A percentile compares a stretch with the other conserved stretches of the same genome.
phyloP scores from a whole-genome alignment of 371 early-diverging fungal genomes.

The Apophysomyces elegans region DNA sequence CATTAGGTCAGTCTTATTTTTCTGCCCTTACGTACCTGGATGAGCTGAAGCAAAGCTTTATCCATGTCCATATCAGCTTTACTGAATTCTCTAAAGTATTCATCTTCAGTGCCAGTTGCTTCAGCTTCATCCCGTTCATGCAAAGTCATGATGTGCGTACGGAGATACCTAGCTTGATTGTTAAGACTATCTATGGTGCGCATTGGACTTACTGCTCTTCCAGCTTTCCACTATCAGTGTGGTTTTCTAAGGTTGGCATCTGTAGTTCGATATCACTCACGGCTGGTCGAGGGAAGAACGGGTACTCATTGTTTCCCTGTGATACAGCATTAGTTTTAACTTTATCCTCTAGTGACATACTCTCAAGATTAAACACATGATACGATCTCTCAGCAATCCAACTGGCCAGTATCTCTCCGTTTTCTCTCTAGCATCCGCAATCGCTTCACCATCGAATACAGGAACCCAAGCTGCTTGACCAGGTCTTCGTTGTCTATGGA shows the following conservation, averaged over 20 bases:
- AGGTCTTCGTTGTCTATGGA: constrained; percentile 59
- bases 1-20: too few relatives aligned
- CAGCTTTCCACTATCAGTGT: constrained; percentile 52
- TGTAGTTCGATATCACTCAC: constrained; percentile 73
- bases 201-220: constrained; percentile 61
- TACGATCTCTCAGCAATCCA: constrained; percentile 62
- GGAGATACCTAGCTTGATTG: constrained; percentile 34
- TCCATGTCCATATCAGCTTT: constrained; percentile 73
- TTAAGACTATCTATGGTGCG: not conserved
- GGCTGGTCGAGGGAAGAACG: constrained; percentile 79
- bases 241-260: constrained; percentile 69
- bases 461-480: constrained; percentile 79
- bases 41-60: constrained; percentile 72
- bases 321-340: constrained; percentile 3
- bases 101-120: constrained; percentile 44
- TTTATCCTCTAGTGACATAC: constrained; percentile 29
- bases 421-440: constrained; percentile 27
- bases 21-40: constrained; percentile 57
- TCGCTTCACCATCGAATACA: constrained; percentile 61
- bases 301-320: constrained; percentile 50
- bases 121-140: constrained; percentile 58
- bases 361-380: constrained; percentile 72
- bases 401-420: constrained; percentile 77
- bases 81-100: constrained; percentile 39
- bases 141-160: constrained; percentile 46